A percentile compares a stretch with the other conserved stretches of the same genome.
These are phyloP conservation scores for Dissoconium aciculare DNA, from an alignment of 2,329 filamentous ascomycete genomes.

Conservation along the genomic window DNA sequence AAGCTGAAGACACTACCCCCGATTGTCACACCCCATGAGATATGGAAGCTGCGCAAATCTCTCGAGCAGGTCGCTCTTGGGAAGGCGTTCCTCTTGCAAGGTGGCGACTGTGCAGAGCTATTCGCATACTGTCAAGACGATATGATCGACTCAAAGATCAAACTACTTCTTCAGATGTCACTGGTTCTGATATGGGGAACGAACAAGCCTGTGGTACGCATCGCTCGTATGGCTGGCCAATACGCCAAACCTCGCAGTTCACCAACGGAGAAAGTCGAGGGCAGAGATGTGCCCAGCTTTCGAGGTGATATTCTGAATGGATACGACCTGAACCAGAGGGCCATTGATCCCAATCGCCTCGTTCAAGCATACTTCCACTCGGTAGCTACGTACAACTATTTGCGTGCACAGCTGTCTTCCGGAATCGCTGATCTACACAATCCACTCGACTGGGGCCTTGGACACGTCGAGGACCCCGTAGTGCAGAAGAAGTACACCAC, in stretches of 20 bases:
- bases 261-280: slow-evolving; percentile 67
- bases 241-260: slow-evolving; percentile 92
- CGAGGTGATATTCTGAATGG: slow-evolving; percentile 93
- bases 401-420: slow-evolving; percentile 66
- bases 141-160: slow-evolving; percentile 91
- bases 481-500: slow-evolving; percentile 74
- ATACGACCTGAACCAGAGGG: slow-evolving; percentile 58
- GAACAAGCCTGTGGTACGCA: slow-evolving; percentile 72
- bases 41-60: slow-evolving; percentile 60
- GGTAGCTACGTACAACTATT: slow-evolving; percentile 84
- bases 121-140: slow-evolving; percentile 89
- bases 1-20: slow-evolving; percentile 59
- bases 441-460: slow-evolving; percentile 86
- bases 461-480: slow-evolving; percentile 70
- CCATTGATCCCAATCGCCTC: slow-evolving; percentile 67
- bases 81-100: slow-evolving; percentile 86
- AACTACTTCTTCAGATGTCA: slow-evolving; percentile 92
- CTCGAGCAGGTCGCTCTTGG: slow-evolving; percentile 77
- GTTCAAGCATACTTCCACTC: slow-evolving; percentile 93
- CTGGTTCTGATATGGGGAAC: slow-evolving; percentile 83
- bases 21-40: slow-evolving; percentile 66
- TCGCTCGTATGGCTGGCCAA: slow-evolving; percentile 87
- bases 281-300: slow-evolving; percentile 74
- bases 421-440: slow-evolving; percentile 89
- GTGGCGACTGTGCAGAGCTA: slow-evolving; percentile 90